Evolutionary conservation across 805 yeast species (phyloP).

Genomic region (Clavispora vitiphila): DNA sequence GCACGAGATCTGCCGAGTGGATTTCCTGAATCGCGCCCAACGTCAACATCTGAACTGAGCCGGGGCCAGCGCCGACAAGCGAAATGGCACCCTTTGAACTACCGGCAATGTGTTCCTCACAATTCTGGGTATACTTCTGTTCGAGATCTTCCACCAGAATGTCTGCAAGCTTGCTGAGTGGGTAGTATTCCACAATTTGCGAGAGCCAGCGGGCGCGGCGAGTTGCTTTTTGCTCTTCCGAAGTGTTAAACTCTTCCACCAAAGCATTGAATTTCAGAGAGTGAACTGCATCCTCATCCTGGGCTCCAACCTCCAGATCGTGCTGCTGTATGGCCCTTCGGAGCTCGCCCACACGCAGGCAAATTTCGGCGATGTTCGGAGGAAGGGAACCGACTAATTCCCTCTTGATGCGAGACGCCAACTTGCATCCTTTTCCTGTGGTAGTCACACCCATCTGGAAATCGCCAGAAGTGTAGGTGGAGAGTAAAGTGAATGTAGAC

Average conservation of each 20-base stretch:
- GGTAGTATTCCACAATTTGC: conserved; percentile 88
- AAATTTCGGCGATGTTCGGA: conserved; percentile 59
- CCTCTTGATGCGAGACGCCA: conserved; percentile 75
- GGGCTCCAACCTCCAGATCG: conserved; percentile 45
- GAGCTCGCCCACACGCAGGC: conserved; percentile 64
- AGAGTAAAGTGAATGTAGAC: conserved; percentile 72
- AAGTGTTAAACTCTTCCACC: conserved; percentile 54
- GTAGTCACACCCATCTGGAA: conserved; percentile 83
- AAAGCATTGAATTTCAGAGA: conserved; percentile 54
- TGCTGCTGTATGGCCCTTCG: conserved; percentile 51
- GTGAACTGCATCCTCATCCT: conserved; percentile 69
- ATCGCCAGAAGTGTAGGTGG: conserved; percentile 65
- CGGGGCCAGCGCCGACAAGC: conserved; percentile 94
- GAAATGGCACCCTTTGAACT: conserved; percentile 66
- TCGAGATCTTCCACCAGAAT: conserved; percentile 57
- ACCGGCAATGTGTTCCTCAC: too few relatives aligned
- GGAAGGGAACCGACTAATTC: conserved; percentile 68
- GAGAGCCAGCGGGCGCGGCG: conserved; percentile 79
- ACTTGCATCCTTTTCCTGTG: conserved; percentile 82
- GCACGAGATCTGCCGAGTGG: conserved; percentile 71
- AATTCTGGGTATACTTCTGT: conserved; percentile 31
- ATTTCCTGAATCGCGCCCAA: conserved; percentile 81
- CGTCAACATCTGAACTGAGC: conserved; percentile 75
- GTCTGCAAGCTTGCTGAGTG: conserved; percentile 58
- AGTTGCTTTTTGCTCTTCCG: conserved; percentile 44